These are phyloP conservation scores for Meyerozyma smithsonii DNA, from an alignment of 1,139 yeast species.

Conservation along the genomic window DNA sequence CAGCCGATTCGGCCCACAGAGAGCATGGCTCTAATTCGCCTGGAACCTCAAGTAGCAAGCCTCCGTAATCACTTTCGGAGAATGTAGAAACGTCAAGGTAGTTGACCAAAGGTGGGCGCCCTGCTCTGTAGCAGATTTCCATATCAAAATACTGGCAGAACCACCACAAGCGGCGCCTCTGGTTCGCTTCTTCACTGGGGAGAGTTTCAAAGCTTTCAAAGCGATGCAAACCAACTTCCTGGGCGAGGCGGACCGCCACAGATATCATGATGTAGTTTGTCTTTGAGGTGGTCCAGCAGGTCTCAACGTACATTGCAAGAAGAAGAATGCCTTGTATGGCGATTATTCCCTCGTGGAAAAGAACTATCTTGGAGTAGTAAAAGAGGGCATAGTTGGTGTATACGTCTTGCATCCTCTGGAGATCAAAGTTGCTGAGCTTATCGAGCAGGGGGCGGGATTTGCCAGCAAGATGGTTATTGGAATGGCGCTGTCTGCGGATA, in stretches of 20 bases:
- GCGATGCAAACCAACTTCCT: constrained; percentile 63
- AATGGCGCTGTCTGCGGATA: not conserved
- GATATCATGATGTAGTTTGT: constrained; percentile 41
- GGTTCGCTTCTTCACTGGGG: constrained; percentile 29
- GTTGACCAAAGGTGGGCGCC: constrained; percentile 56
- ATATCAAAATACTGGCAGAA: constrained; percentile 50
- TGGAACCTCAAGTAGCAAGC: not conserved
- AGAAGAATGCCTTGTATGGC: constrained; percentile 48
- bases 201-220: constrained; percentile 43
- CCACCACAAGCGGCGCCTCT: constrained; percentile 52
- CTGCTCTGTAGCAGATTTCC: constrained; percentile 50
- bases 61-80: not conserved
- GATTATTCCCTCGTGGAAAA: constrained; percentile 47
- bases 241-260: constrained; percentile 55
- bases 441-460: constrained; percentile 2
- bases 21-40: not conserved
- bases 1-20: not conserved
- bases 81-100: constrained; percentile 37
- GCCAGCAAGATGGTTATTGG: not conserved
- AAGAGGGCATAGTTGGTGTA: constrained; percentile 35
- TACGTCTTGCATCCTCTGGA: constrained; percentile 19
- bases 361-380: constrained; percentile 44
- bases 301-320: constrained; percentile 42
- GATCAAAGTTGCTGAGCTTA: constrained; percentile 4
- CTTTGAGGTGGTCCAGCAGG: constrained; percentile 37